Percentiles rank a stretch among this genome's conserved stretches.
These are phyloP conservation scores for Colletotrichum lentis DNA, from an alignment of 2,329 filamentous ascomycete species.

Conservation along the genomic window DNA sequence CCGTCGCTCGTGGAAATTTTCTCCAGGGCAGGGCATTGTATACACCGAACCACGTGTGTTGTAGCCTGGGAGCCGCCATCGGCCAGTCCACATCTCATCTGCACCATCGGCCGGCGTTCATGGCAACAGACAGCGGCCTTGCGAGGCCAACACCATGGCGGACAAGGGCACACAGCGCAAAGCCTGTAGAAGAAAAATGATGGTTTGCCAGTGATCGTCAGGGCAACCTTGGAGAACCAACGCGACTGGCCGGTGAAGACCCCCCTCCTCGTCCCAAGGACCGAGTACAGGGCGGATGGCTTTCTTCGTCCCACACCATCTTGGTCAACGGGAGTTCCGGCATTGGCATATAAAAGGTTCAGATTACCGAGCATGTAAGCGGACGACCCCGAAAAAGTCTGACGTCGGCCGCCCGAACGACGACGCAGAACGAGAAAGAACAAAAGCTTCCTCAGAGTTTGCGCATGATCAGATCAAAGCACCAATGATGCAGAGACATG, in stretches of 20 bases:
- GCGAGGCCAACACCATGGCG: neutral
- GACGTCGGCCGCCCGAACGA: constrained; percentile 29
- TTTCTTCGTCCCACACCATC: constrained; percentile 1
- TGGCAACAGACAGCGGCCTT: constrained; percentile 16
- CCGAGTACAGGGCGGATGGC: constrained; percentile 12
- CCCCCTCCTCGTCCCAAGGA: constrained; percentile 11
- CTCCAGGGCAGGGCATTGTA: neutral
- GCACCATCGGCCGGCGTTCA: constrained; percentile 1
- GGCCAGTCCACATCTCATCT: neutral
- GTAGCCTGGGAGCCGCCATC: neutral
- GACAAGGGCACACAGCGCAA: neutral
- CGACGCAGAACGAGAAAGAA: neutral
- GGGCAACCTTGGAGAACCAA: too few relatives aligned
- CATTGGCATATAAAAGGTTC: constrained; percentile 9
- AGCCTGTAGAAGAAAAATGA: neutral
- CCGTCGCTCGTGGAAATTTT: neutral
- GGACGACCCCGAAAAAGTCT: constrained; percentile 12
- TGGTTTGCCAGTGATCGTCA: neutral
- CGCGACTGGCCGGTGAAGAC: neutral
- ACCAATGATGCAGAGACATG: constrained; percentile 9
- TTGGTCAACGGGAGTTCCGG: neutral
- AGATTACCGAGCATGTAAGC: constrained; percentile 9
- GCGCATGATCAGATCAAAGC: constrained; percentile 14
- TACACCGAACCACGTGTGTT: neutral
- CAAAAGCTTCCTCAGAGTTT: constrained; percentile 13